A percentile compares a stretch with the other conserved stretches of the same genome.
These are phyloP conservation scores for Penicillium paneum DNA, from an alignment of 2,329 filamentous ascomycete species.

Conservation along the genomic window DNA sequence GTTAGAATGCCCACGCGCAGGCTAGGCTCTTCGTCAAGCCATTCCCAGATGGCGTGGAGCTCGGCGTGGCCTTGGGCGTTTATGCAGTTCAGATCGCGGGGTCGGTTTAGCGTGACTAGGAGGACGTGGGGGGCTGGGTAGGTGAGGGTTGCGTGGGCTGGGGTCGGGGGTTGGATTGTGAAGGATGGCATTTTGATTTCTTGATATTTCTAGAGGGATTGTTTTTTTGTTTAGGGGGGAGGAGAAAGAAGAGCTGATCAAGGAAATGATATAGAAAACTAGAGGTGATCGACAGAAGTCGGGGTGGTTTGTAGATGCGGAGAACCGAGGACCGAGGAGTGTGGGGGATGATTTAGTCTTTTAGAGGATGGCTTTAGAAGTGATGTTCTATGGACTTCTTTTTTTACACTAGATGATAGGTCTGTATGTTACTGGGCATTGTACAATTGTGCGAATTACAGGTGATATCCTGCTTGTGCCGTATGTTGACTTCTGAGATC, in stretches of 20 bases:
- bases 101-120: conserved; percentile 48
- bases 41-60: conserved; percentile 43
- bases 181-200: conserved; percentile 26
- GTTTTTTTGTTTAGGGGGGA: neutral
- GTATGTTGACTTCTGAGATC: conserved; percentile 4
- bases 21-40: conserved; percentile 45
- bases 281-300: neutral
- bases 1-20: conserved; percentile 43
- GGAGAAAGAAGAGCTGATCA: neutral
- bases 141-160: conserved; percentile 33
- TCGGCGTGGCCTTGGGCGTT: conserved; percentile 42
- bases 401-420: neutral
- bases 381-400: neutral
- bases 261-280: neutral
- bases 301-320: conserved; percentile 14
- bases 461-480: neutral
- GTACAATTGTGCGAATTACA: neutral
- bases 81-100: conserved; percentile 46
- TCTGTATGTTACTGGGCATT: neutral
- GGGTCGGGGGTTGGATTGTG: conserved; percentile 30
- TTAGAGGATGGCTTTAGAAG: neutral
- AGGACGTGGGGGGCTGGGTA: conserved; percentile 48
- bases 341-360: conserved; percentile 6
- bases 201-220: neutral
- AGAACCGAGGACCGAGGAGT: conserved; percentile 24